Percentiles rank a stretch among this genome's conserved stretches.
Conservation (phyloP, 129 eudicot species). For the Saposhnikovia divaricata region DNA sequence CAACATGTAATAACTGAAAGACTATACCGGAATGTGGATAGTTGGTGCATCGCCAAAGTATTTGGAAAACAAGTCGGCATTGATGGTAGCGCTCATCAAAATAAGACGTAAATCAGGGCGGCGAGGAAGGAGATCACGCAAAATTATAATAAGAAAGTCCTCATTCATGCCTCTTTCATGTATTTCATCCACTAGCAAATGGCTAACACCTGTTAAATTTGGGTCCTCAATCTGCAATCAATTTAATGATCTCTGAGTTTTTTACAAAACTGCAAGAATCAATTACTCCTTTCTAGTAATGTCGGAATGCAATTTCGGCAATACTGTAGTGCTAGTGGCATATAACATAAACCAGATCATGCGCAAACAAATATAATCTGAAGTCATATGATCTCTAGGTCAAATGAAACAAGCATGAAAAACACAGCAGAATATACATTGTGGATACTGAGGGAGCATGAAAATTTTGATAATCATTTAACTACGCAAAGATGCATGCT, state of each 20-base stretch:
- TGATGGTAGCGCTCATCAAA: conserved; percentile 94
- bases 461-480: background rate
- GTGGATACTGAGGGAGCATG: background rate
- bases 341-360: background rate
- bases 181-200: conserved; percentile 86
- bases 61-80: conserved; percentile 86
- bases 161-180: conserved; percentile 99
- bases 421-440: background rate
- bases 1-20: background rate
- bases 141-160: conserved; percentile 74
- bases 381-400: background rate
- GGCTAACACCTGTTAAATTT: conserved; percentile 64
- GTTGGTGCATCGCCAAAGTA: conserved; percentile 80
- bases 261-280: background rate
- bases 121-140: conserved; percentile 81
- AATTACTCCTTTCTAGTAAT: background rate
- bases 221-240: conserved; percentile 80
- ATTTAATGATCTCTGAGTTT: background rate
- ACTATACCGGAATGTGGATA: conserved; percentile 70
- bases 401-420: background rate
- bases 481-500: background rate
- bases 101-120: conserved; percentile 81
- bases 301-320: background rate
- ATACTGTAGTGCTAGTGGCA: background rate
- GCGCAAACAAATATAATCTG: background rate